Percentiles rank a stretch among this genome's conserved stretches.
phyloP scores from a whole-genome alignment of 2,329 filamentous ascomycete genomes.

The Podosphaera fusca region DNA sequence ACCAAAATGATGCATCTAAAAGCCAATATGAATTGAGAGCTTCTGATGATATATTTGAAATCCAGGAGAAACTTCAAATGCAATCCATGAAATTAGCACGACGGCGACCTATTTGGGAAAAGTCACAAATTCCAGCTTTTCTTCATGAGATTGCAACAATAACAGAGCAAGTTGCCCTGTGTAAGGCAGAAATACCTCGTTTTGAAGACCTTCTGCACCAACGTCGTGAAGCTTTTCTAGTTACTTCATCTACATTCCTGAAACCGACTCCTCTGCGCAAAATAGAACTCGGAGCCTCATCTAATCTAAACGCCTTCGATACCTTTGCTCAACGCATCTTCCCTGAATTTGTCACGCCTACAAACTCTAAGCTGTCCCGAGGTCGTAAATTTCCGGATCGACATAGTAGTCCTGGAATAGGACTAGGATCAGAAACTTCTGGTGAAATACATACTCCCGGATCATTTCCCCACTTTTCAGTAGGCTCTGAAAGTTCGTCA shows the following conservation, averaged over 20 bases:
- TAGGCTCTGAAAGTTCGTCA: background rate
- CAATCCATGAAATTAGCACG: conserved; percentile 27
- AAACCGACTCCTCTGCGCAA: conserved; percentile 12
- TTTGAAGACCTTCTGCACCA: conserved; percentile 51
- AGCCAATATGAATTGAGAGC: conserved; percentile 14
- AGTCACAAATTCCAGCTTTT: conserved; percentile 27
- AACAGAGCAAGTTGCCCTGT: conserved; percentile 36
- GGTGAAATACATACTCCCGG: conserved; percentile 8
- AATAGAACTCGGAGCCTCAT: conserved; percentile 22
- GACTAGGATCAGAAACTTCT: conserved; percentile 9
- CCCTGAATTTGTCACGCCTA: conserved; percentile 22
- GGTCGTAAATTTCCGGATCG: conserved; percentile 12
- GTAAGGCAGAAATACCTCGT: conserved; percentile 40
- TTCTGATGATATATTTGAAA: conserved; percentile 13
- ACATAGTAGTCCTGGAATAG: conserved; percentile 4
- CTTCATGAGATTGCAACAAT: conserved; percentile 35
- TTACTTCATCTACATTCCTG: conserved; percentile 22
- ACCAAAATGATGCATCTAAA: conserved; percentile 19
- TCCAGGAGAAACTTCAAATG: conserved; percentile 22
- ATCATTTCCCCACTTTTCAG: conserved; percentile 12
- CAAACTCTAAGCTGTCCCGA: conserved; percentile 14
- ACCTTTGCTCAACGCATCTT: conserved; percentile 39
- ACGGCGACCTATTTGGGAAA: conserved; percentile 28
- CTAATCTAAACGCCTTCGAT: conserved; percentile 31
- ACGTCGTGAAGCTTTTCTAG: conserved; percentile 39